These are phyloP conservation scores for Podospora didyma DNA, from an alignment of 495 filamentous ascomycete species.

Conservation along the genomic window DNA sequence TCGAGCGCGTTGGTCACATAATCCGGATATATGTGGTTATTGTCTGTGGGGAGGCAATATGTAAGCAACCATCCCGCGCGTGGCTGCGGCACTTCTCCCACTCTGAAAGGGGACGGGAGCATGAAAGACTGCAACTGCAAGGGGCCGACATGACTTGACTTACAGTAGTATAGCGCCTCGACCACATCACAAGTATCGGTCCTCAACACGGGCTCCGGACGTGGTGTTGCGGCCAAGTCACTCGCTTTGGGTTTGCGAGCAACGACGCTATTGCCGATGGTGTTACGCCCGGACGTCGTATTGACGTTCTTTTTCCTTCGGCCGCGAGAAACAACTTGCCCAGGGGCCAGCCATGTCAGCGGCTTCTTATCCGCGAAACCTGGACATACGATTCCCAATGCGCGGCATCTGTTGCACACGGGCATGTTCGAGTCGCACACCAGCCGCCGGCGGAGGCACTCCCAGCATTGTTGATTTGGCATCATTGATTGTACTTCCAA, in stretches of 20 bases:
- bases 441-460: constrained; percentile 33
- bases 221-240: neutral
- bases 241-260: neutral
- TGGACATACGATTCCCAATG: constrained; percentile 28
- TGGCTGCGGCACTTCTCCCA: too few species aligned
- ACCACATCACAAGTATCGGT: constrained; percentile 10
- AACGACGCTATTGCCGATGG: neutral
- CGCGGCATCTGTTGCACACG: constrained; percentile 26
- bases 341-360: constrained; percentile 28
- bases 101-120: too few species aligned
- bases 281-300: neutral
- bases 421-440: constrained; percentile 32
- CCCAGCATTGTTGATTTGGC: constrained; percentile 31
- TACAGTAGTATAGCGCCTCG: constrained; percentile 18
- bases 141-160: too few species aligned
- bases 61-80: too few species aligned
- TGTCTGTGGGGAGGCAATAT: constrained; percentile 17
- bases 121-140: too few species aligned
- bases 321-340: constrained; percentile 22
- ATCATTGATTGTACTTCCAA: neutral
- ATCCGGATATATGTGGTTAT: constrained; percentile 14
- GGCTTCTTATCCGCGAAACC: constrained; percentile 31
- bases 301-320: neutral
- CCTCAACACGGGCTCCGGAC: constrained; percentile 1
- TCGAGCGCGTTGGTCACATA: constrained; percentile 4